Percentiles rank a stretch among this genome's conserved stretches.
phyloP scores from a whole-genome alignment of 2,329 filamentous ascomycete species.

The Pestalotiopsis sp. region DNA sequence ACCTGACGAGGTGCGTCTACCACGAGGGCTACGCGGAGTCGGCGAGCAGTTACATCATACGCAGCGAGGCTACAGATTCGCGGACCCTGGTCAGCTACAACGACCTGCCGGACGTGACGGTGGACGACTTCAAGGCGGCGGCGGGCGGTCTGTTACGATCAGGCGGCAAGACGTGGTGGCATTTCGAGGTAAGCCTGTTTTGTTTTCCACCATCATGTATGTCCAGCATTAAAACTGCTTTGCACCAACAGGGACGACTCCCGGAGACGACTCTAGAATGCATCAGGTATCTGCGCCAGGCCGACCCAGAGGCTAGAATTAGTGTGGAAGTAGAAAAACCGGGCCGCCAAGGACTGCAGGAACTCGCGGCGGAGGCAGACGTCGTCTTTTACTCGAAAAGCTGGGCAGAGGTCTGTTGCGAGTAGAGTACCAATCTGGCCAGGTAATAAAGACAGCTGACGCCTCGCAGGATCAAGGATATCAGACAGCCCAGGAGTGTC shows the following conservation, averaged over 20 bases:
- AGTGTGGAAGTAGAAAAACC: slow-evolving; percentile 77
- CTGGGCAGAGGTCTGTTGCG: slow-evolving; percentile 64
- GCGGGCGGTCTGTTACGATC: slow-evolving; percentile 34
- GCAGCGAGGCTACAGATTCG: slow-evolving; percentile 57
- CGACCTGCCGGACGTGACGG: slow-evolving; percentile 66
- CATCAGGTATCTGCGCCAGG: slow-evolving; percentile 53
- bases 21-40: slow-evolving; percentile 54
- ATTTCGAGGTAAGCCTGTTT: slow-evolving; percentile 39
- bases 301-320: slow-evolving; percentile 46
- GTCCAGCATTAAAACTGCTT: slow-evolving; percentile 16
- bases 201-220: too few relatives aligned
- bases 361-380: slow-evolving; percentile 63
- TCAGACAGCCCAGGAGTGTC: slow-evolving; percentile 27
- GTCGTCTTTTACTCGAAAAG: slow-evolving; percentile 72
- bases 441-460: slow-evolving; percentile 12
- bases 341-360: slow-evolving; percentile 55
- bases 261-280: slow-evolving; percentile 61
- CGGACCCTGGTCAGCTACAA: slow-evolving; percentile 73
- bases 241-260: slow-evolving; percentile 55
- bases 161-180: slow-evolving; percentile 57
- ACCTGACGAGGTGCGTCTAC: slow-evolving; percentile 59
- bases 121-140: slow-evolving; percentile 55
- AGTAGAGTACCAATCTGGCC: not conserved
- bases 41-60: slow-evolving; percentile 70
- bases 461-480: slow-evolving; percentile 28